Evolutionary conservation across 192 early-diverging fungal species (phyloP).

Genomic region (Phlyctochytrium bullatum): DNA sequence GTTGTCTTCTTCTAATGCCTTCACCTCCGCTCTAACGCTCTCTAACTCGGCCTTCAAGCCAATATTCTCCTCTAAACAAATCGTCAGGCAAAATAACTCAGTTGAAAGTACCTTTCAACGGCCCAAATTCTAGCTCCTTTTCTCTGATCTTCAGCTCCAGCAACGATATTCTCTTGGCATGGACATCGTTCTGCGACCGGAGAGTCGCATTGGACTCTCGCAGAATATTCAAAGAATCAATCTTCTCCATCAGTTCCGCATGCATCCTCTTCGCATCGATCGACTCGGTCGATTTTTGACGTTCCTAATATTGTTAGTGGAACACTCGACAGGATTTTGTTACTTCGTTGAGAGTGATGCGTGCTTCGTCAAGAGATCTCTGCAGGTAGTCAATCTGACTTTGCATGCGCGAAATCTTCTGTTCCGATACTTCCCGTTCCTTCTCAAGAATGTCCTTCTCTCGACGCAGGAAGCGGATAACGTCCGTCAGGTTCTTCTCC

Average conservation of each 20-base stretch:
- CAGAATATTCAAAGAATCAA: conserved; percentile 64
- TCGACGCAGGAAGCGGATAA: conserved; percentile 65
- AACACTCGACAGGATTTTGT: too few relatives aligned
- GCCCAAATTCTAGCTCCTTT: conserved; percentile 47
- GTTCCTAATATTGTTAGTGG: conserved; percentile 32
- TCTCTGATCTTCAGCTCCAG: conserved; percentile 42
- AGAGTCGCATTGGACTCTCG: conserved; percentile 77
- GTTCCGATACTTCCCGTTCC: conserved; percentile 62
- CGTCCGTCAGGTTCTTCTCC: conserved; percentile 26
- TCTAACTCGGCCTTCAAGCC: conserved; percentile 62
- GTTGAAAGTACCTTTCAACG: conserved; percentile 38
- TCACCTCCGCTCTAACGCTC: conserved; percentile 46
- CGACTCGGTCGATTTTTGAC: conserved; percentile 35
- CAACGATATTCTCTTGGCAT: conserved; percentile 25
- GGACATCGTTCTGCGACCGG: conserved; percentile 54
- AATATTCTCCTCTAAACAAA: conserved; percentile 50
- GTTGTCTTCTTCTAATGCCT: conserved; percentile 59
- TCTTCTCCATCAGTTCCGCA: conserved; percentile 62
- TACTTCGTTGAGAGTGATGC: conserved; percentile 49
- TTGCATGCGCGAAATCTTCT: conserved; percentile 65
- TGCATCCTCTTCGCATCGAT: conserved; percentile 55
- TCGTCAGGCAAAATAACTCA: conserved; percentile 1
- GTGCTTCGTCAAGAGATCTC: conserved; percentile 66
- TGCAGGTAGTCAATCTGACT: conserved; percentile 63
- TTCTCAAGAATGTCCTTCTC: conserved; percentile 72